Evolutionary conservation across 208 protist species (phyloP).

Genomic region (Crithidia thermophila): DNA sequence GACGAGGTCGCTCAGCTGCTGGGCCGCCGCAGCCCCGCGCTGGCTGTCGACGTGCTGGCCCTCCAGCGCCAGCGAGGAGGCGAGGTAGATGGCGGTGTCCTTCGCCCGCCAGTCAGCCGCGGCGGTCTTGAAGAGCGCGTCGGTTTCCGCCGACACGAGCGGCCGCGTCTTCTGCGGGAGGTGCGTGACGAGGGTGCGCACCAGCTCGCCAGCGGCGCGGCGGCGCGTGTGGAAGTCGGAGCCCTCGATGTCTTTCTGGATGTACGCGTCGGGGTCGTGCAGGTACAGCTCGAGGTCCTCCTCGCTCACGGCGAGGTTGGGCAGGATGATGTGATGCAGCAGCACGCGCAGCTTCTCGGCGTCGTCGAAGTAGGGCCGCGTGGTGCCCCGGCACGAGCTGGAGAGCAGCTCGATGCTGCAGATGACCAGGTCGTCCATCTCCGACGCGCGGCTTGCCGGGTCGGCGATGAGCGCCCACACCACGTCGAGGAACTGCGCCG

Average conservation of each 20-base stretch:
- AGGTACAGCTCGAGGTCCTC: conserved; percentile 94
- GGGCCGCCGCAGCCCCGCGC: conserved; percentile 45
- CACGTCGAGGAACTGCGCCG: conserved; percentile 82
- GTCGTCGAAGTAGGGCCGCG: conserved; percentile 79
- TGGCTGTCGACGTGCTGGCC: conserved; percentile 69
- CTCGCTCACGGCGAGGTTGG: conserved; percentile 92
- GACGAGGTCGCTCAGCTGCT: conserved; percentile 78
- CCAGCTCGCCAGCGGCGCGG: conserved; percentile 90
- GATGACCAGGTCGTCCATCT: conserved; percentile 88
- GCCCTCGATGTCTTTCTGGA: conserved; percentile 97
- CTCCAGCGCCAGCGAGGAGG: conserved; percentile 89
- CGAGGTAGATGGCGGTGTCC: conserved; percentile 96
- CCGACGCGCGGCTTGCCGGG: conserved; percentile 30
- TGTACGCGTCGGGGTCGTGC: conserved; percentile 96
- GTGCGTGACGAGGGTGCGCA: conserved; percentile 84
- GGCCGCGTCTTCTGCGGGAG: conserved; percentile 64
- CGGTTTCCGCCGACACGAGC: conserved; percentile 59
- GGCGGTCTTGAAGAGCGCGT: conserved; percentile 60
- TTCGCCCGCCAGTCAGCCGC: conserved; percentile 93
- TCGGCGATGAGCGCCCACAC: conserved; percentile 90
- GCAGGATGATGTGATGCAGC: conserved; percentile 93
- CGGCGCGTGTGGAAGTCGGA: conserved; percentile 93
- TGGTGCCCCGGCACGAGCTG: conserved; percentile 75
- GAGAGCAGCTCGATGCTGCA: conserved; percentile 92
- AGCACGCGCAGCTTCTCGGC: conserved; percentile 79